Percentiles rank a stretch among this genome's conserved stretches.
These are phyloP conservation scores for Talaromyces sp. DNA, from an alignment of 2,329 filamentous ascomycete species.

Conservation along the genomic window DNA sequence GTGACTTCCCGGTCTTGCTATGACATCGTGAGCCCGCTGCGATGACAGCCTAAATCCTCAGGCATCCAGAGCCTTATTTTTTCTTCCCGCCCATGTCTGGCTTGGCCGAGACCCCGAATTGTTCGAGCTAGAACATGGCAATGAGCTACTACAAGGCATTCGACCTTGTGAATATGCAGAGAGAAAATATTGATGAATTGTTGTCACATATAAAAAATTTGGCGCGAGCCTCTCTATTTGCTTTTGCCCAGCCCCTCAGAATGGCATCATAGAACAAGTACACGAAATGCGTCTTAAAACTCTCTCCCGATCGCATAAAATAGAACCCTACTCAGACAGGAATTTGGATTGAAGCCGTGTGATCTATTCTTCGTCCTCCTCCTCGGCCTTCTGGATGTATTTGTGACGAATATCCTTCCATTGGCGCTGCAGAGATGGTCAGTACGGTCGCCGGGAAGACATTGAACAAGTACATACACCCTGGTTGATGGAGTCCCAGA, in stretches of 20 bases:
- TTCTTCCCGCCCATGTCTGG: not conserved
- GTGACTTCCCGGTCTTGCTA: not conserved
- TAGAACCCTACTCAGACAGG: not conserved
- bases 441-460: conserved; percentile 8
- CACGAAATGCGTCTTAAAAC: not conserved
- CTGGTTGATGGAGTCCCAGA: conserved; percentile 88
- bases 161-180: not conserved
- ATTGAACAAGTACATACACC: conserved; percentile 61
- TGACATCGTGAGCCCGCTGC: not conserved
- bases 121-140: not conserved
- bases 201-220: not conserved
- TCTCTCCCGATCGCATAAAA: not conserved
- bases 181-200: not conserved
- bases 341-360: not conserved
- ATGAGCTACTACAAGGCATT: not conserved
- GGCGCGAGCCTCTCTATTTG: not conserved
- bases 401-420: conserved; percentile 98
- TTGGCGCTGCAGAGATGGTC: conserved; percentile 65
- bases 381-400: conserved; percentile 69
- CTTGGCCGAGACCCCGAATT: not conserved
- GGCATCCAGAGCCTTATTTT: not conserved
- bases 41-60: not conserved
- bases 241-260: not conserved
- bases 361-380: conserved; percentile 50
- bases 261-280: not conserved